Evolutionary conservation across 73 alveolate genomes (phyloP).

Genomic region (Diophrys appendiculata): DNA sequence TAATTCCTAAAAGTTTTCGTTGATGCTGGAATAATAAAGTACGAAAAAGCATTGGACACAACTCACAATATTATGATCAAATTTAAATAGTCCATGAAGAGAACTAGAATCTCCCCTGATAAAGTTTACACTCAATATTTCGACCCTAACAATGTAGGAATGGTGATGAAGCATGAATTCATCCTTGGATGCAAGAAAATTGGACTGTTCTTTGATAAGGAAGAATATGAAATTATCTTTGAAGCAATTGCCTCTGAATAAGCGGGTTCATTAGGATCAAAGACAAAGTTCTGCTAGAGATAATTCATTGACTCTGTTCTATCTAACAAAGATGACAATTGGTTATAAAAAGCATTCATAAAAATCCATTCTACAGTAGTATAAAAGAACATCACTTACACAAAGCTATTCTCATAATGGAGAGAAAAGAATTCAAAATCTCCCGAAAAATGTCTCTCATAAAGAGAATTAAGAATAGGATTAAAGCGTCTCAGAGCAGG

Average conservation of each 20-base stretch:
- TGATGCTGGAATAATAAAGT: conserved; percentile 29
- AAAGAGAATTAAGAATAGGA: conserved; percentile 41
- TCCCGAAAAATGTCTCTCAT: conserved; percentile 1
- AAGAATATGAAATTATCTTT: conserved; percentile 38
- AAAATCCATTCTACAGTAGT: conserved; percentile 35
- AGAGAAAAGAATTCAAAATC: conserved; percentile 41
- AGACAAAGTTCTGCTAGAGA: conserved; percentile 29
- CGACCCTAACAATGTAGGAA: conserved; percentile 1
- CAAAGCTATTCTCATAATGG: conserved; percentile 40
- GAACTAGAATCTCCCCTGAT: conserved; percentile 12
- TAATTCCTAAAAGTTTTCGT: conserved; percentile 28
- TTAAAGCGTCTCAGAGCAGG: conserved; percentile 52
- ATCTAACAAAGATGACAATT: conserved; percentile 43
- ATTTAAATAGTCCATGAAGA: conserved; percentile 37
- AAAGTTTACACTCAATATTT: neutral
- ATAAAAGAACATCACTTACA: conserved; percentile 47
- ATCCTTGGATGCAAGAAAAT: conserved; percentile 27
- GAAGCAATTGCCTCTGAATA: conserved; percentile 23
- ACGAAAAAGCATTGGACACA: conserved; percentile 43
- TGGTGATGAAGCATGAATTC: conserved; percentile 24
- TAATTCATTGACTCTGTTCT: conserved; percentile 47
- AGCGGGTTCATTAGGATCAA: conserved; percentile 8
- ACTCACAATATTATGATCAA: conserved; percentile 46
- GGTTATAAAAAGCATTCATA: conserved; percentile 41
- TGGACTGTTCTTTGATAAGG: conserved; percentile 37